These are phyloP conservation scores for Quercus gilva DNA, from an alignment of 306 rosid species.

Conservation along the genomic window DNA sequence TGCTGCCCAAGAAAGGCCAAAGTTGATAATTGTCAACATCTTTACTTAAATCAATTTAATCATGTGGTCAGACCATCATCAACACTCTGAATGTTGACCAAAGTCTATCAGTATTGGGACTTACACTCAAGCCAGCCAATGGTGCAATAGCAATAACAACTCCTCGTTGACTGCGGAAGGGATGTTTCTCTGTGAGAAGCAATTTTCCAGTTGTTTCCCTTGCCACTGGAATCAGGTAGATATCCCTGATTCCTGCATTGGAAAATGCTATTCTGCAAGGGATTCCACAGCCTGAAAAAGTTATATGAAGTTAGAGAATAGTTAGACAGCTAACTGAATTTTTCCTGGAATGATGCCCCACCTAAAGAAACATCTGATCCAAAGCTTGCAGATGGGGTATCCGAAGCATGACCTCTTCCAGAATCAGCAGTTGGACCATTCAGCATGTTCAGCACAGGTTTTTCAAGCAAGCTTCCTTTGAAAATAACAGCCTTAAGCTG, in stretches of 20 bases:
- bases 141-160: slow-evolving; percentile 83
- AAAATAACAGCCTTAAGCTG: slow-evolving; percentile 58
- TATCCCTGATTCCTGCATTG: slow-evolving; percentile 69
- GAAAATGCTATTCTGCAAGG: slow-evolving; percentile 83
- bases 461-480: slow-evolving; percentile 46
- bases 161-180: slow-evolving; percentile 79
- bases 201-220: slow-evolving; percentile 53
- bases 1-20: slow-evolving; percentile 17
- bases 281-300: slow-evolving; percentile 58
- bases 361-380: slow-evolving; percentile 89
- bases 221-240: slow-evolving; percentile 56
- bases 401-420: slow-evolving; percentile 40
- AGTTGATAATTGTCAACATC: not conserved
- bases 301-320: slow-evolving; percentile 7
- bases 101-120: slow-evolving; percentile 23
- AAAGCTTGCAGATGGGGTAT: slow-evolving; percentile 65
- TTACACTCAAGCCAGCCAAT: slow-evolving; percentile 71
- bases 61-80: slow-evolving; percentile 3
- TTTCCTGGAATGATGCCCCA: slow-evolving; percentile 20
- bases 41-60: slow-evolving; percentile 7
- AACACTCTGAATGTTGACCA: slow-evolving; percentile 5
- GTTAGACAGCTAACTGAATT: not conserved
- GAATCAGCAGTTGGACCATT: slow-evolving; percentile 38
- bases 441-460: slow-evolving; percentile 32
- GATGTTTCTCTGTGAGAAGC: slow-evolving; percentile 80